Percentiles rank a stretch among this genome's conserved stretches.
These are phyloP conservation scores for Fraxinus anomala DNA, from an alignment of 257 asterid genomes.

Conservation along the genomic window DNA sequence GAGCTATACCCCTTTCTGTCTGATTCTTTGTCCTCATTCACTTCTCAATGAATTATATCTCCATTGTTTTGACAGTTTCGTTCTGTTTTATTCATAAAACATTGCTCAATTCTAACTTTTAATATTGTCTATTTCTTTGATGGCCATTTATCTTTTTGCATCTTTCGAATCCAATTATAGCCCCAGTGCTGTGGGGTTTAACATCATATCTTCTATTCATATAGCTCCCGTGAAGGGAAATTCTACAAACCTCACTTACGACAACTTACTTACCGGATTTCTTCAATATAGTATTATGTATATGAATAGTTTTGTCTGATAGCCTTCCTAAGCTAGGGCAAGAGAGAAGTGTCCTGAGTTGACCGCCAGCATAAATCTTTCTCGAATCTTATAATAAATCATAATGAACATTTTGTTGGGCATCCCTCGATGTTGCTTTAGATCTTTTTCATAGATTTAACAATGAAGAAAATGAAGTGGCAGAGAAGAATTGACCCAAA, in stretches of 20 bases:
- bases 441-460: not conserved
- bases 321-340: not conserved
- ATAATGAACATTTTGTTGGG: not conserved
- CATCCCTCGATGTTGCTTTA: not conserved
- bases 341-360: not conserved
- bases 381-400: not conserved
- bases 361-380: not conserved
- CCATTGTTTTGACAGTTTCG: conserved; percentile 17
- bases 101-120: conserved; percentile 27
- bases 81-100: conserved; percentile 23
- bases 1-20: conserved; percentile 38
- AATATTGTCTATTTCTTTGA: conserved; percentile 18
- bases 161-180: conserved; percentile 13
- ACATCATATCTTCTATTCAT: conserved; percentile 15
- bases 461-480: not conserved
- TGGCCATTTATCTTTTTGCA: conserved; percentile 21
- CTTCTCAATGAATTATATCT: conserved; percentile 21
- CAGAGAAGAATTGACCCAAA: not conserved
- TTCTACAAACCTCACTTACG: conserved; percentile 20
- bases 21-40: conserved; percentile 40
- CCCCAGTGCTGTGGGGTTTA: conserved; percentile 24
- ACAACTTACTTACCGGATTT: conserved; percentile 22
- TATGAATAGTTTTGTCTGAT: not conserved
- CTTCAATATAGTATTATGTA: not conserved
- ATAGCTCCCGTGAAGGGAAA: conserved; percentile 19